Evolutionary conservation across 1,284 basidiomycete genomes (phyloP), one percentile per base, ranked within the genome.

Genomic region (Anthracocystis walkeri): DNA sequence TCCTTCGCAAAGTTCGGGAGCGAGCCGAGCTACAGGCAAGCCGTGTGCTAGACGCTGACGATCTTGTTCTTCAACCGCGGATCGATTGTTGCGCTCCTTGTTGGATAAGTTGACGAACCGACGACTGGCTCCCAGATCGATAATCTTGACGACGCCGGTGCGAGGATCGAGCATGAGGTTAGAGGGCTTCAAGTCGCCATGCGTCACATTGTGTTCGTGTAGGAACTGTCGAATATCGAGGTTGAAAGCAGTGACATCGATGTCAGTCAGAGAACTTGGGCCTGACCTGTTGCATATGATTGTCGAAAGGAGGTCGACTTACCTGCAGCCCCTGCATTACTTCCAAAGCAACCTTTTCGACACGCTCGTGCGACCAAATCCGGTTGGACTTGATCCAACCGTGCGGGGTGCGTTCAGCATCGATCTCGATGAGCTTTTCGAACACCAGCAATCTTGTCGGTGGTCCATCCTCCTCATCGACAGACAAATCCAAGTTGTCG

Each of bases 181-280:
- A 40, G 78, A 76, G 3, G 80, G 80, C 49, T 81, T 81, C 46
- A 81, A 52, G 46, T 81, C 80, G 42, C 78, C 76, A 61, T 81
- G 80, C 40, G 75, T 79, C 27, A 81, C 69, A 31, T 66, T 65
- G 64, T 81, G 78, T 25, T 64, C 58, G 68, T 79, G 77, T 3
- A 78, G 56, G 42, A 78, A 77, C 61, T 66, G 49, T 18, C 25
- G 21, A 10, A n/a, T 31, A n/a, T 38, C 29, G 29, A 8, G 12
- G 27, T 23, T n/a, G 33, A 21, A 33, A 6, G 20, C 14, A 23
- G 10, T 4, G 10, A 45, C 21, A 25, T 20, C 16, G 27, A 12
- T 40, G 41, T 46, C 16, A 57, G 57, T 29, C 3, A 8, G 8
- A 8, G 7, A 27, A 3, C n/a, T 42, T 11, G 41, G 52, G 7